Evolutionary conservation across 2,329 filamentous ascomycete genomes (phyloP), one percentile per base, ranked within the genome.

Genomic region (Beauveria scarabaeidicola): DNA sequence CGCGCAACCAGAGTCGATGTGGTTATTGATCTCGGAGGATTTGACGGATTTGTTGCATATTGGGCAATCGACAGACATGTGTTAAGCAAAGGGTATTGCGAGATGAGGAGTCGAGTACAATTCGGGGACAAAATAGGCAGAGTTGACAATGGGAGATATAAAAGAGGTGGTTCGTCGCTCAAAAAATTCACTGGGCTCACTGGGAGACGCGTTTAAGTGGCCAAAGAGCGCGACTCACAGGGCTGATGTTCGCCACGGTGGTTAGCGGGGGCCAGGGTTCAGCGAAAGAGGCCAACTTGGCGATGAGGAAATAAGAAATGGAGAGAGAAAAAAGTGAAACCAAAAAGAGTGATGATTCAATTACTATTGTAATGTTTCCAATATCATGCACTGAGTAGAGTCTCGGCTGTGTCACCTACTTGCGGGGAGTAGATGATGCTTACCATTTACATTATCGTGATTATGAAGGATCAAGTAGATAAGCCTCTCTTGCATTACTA

Each of bases 1-100:
- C 62, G 82, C 73, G 76, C 93, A 97, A 64, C 82, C 83, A 32
- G 90, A 93, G 75, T 97, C 94, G 69, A 97, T 85, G 73, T 97
- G 93, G 65, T 81, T 81, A 75, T 97, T 97, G 78, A 97, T 97
- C 65, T 88, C 83, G 68, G 77, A 76, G 64, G 87, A 76, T 64
- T 83, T 87, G 67, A 94, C 90, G 59, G 80, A 77, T 67, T 88
- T 87, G 69, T 83, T 80, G 77, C 91, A 96, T 65, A 92, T 89
- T 17, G 91, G 91, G 70, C 91, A 96, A 67, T 84, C 82, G 66
- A 95, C 89, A 69, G 72, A 67, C 72, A 74, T 74, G 54, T 57
- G 54, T 43, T 32, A 41, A 11, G n/a, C 15, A 25, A n/a, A 6
- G 3, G 0, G 41, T 27, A 11, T 10, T 23, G 9, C n/a, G 5